Percentiles rank a stretch among this genome's conserved stretches.
phyloP scores from a whole-genome alignment of 1,284 basidiomycete genomes.

The Ustanciosporium gigantosporum region DNA sequence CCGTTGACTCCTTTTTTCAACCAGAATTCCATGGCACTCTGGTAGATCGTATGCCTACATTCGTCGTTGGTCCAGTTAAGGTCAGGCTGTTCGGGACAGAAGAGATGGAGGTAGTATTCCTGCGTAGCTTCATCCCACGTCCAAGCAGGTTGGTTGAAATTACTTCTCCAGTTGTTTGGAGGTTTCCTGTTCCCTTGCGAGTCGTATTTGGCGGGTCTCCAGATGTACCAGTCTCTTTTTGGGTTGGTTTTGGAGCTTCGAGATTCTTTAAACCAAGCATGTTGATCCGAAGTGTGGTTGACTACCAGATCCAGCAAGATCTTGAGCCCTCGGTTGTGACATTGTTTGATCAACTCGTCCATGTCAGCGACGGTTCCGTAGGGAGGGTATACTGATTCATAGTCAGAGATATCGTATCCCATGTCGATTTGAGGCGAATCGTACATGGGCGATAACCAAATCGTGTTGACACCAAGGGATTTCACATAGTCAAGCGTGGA shows the following conservation, averaged over 20 bases:
- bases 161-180: slow-evolving; percentile 76
- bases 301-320: slow-evolving; percentile 79
- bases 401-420: slow-evolving; percentile 69
- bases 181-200: slow-evolving; percentile 60
- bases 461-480: slow-evolving; percentile 71
- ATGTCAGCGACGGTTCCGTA: slow-evolving; percentile 77
- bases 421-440: slow-evolving; percentile 72
- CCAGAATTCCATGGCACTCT: slow-evolving; percentile 74
- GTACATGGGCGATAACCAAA: slow-evolving; percentile 79
- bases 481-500: slow-evolving; percentile 73
- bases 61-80: slow-evolving; percentile 74
- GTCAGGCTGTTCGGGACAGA: slow-evolving; percentile 74
- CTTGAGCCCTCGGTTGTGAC: slow-evolving; percentile 72
- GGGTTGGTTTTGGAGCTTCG: slow-evolving; percentile 67
- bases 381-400: slow-evolving; percentile 71
- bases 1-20: slow-evolving; percentile 74
- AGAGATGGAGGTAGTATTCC: slow-evolving; percentile 77
- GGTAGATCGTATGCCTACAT: slow-evolving; percentile 67
- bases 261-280: slow-evolving; percentile 73
- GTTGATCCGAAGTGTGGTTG: slow-evolving; percentile 74
- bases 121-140: slow-evolving; percentile 71
- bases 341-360: slow-evolving; percentile 69
- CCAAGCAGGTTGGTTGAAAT: slow-evolving; percentile 76
- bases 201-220: slow-evolving; percentile 71
- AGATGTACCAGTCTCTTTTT: slow-evolving; percentile 76